Evolutionary conservation across 139 green algal species (phyloP).

Genomic region (Closterium sp.): DNA sequence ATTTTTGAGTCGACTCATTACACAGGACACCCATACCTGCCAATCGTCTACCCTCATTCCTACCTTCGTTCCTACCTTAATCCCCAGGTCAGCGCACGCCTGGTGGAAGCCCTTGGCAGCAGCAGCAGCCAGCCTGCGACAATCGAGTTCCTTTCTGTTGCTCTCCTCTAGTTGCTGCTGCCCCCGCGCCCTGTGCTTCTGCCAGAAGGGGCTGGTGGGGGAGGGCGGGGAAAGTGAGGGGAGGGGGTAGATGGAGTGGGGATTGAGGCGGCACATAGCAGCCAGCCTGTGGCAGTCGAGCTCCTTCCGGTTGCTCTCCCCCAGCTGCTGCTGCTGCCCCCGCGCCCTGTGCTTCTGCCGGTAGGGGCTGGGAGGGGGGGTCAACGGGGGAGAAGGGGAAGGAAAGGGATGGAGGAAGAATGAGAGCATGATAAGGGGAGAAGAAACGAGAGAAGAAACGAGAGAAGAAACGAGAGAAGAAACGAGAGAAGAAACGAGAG

Average conservation of each 20-base stretch:
- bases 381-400: not conserved
- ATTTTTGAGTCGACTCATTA: too few relatives aligned
- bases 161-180: not conserved
- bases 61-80: too few relatives aligned
- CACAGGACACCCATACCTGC: too few relatives aligned
- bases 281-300: not conserved
- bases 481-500: too few relatives aligned
- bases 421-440: not conserved
- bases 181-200: not conserved
- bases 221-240: too few relatives aligned
- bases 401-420: not conserved
- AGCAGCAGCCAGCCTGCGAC: not conserved
- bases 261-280: too few relatives aligned
- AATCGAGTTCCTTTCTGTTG: not conserved
- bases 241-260: too few relatives aligned
- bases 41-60: too few relatives aligned
- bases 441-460: too few relatives aligned
- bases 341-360: not conserved
- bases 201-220: not conserved
- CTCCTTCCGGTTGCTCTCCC: not conserved
- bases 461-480: too few relatives aligned
- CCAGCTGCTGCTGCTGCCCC: not conserved
- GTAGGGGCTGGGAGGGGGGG: not conserved
- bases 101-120: not conserved
- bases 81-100: not conserved